A percentile compares a stretch with the other conserved stretches of the same genome.
Conservation (phyloP, 169 alveolate species). For the Plasmodium fragile region DNA sequence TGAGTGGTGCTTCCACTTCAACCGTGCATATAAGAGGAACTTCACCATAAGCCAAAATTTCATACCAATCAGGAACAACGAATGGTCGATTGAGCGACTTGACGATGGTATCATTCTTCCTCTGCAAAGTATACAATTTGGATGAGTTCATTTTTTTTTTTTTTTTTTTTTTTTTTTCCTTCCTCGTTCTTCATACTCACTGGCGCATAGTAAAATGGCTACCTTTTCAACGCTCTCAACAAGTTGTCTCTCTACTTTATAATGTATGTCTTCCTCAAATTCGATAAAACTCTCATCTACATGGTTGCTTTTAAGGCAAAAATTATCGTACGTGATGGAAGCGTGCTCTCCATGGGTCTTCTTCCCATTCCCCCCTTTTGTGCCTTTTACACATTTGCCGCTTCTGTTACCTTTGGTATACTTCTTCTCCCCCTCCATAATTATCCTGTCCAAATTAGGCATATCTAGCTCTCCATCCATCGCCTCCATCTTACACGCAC, state of each 20-base stretch:
- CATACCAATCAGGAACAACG: slow-evolving; percentile 35
- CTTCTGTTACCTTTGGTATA: not conserved
- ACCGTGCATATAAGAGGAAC: slow-evolving; percentile 15
- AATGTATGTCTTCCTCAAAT: slow-evolving; percentile 25
- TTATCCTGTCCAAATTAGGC: not conserved
- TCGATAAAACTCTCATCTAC: slow-evolving; percentile 4
- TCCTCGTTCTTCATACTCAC: not conserved
- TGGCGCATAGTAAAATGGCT: slow-evolving; percentile 50
- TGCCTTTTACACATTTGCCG: not conserved
- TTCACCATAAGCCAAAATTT: slow-evolving; percentile 38
- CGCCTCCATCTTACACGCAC: not conserved
- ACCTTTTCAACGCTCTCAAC: not conserved
- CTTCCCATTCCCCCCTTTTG: not conserved
- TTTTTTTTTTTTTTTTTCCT: slow-evolving; percentile 1
- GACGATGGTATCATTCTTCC: slow-evolving; percentile 10
- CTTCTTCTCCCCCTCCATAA: not conserved
- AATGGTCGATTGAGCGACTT: slow-evolving; percentile 32
- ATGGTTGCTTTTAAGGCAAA: slow-evolving; percentile 17
- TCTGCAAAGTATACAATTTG: not conserved
- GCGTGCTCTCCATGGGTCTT: not conserved
- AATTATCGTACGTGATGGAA: slow-evolving; percentile 10
- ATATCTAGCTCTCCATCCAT: not conserved
- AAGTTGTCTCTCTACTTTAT: slow-evolving; percentile 25
- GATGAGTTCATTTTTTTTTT: not conserved
- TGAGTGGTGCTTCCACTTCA: slow-evolving; percentile 7